These are phyloP conservation scores for Russula dissimulans DNA, from an alignment of 768 basidiomycete species.

Conservation along the genomic window DNA sequence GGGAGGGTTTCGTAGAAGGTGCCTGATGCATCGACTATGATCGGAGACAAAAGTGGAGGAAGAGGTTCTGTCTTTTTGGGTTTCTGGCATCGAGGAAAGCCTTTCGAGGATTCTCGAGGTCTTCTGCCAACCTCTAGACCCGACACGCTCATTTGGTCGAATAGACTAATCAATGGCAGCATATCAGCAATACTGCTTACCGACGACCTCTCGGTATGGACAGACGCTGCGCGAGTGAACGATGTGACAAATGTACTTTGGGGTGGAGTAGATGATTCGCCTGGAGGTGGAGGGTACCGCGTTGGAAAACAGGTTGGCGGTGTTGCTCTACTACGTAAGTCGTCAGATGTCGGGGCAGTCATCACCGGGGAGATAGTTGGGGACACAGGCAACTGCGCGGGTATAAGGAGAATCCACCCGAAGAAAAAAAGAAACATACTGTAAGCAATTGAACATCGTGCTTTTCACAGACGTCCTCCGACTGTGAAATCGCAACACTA, in stretches of 20 bases:
- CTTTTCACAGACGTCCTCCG: too few species aligned
- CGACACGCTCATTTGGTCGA: not conserved
- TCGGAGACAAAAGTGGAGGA: not conserved
- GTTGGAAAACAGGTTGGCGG: slow-evolving; percentile 3
- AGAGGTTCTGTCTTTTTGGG: not conserved
- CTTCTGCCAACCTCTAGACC: too few species aligned
- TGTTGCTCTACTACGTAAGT: not conserved
- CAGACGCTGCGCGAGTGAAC: not conserved
- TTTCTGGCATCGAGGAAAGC: not conserved
- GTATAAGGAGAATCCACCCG: too few species aligned
- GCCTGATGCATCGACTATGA: not conserved
- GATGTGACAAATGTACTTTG: not conserved
- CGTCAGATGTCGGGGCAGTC: too few species aligned
- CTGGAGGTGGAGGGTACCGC: not conserved
- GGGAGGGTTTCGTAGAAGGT: not conserved
- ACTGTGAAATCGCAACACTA: too few species aligned
- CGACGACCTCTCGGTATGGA: too few species aligned
- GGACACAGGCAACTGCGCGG: not conserved
- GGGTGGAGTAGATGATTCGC: not conserved
- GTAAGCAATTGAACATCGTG: too few species aligned
- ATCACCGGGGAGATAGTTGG: too few species aligned
- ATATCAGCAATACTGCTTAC: not conserved
- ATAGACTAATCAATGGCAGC: not conserved
- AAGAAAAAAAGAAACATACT: too few species aligned
- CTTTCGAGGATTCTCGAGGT: not conserved